These are phyloP conservation scores for Coemansia pectinata DNA, from an alignment of 192 early-diverging fungal genomes.

Conservation along the genomic window DNA sequence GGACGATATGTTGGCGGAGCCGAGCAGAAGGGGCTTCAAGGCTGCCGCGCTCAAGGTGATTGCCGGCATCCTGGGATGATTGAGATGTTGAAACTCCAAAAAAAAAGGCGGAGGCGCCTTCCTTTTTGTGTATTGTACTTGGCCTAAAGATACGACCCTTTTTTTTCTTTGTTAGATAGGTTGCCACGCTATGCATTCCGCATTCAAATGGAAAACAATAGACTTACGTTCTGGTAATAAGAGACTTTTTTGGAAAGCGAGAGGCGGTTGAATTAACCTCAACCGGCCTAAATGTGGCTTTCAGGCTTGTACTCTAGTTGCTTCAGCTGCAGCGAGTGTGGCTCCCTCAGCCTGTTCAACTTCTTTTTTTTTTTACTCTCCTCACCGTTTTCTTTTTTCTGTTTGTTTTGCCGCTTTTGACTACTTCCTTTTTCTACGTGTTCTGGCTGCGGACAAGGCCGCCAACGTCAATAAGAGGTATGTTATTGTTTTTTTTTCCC, in stretches of 20 bases:
- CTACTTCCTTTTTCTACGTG: background rate
- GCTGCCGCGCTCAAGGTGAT: background rate
- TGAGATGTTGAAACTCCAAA: background rate
- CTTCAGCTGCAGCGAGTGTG: background rate
- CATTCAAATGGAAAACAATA: background rate
- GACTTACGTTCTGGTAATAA: background rate
- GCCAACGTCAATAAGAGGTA: background rate
- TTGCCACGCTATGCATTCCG: background rate
- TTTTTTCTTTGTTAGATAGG: background rate
- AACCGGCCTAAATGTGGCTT: background rate
- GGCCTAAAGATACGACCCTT: background rate
- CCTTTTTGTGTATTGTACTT: background rate
- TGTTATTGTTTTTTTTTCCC: background rate
- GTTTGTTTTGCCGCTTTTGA: background rate
- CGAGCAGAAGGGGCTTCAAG: background rate
- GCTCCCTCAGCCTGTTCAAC: background rate
- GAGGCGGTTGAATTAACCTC: background rate
- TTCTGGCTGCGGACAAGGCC: background rate
- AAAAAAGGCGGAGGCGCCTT: background rate
- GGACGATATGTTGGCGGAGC: background rate
- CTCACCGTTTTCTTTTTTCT: background rate
- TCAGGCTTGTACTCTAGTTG: background rate
- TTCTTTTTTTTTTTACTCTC: background rate
- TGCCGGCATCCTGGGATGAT: conserved; percentile 3
- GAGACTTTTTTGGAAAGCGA: background rate